Evolutionary conservation across 2,329 filamentous ascomycete species (phyloP).

Genomic region (Aureobasidium sp.): DNA sequence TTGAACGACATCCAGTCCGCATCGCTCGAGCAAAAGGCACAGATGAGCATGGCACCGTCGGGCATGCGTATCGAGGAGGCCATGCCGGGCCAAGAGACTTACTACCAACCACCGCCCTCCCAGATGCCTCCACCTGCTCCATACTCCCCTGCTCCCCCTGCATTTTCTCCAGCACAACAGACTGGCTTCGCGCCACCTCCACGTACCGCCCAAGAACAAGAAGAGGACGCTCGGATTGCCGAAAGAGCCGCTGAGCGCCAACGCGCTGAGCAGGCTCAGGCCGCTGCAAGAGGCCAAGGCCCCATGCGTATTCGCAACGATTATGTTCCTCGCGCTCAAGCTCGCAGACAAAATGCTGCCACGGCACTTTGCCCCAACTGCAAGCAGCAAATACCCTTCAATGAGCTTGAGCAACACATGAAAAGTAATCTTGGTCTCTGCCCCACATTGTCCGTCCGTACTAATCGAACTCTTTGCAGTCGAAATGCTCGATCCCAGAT

Average conservation of each 20-base stretch:
- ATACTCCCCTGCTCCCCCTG: constrained; percentile 21
- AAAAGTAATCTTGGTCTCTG: constrained; percentile 52
- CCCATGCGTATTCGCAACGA: constrained; percentile 90
- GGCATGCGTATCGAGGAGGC: constrained; percentile 89
- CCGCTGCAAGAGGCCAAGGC: constrained; percentile 59
- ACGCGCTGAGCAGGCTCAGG: constrained; percentile 65
- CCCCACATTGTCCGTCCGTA: constrained; percentile 29
- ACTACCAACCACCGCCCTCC: constrained; percentile 29
- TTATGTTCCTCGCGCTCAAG: constrained; percentile 79
- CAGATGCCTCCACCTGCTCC: constrained; percentile 25
- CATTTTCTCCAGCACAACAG: constrained; percentile 17
- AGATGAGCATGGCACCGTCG: constrained; percentile 69
- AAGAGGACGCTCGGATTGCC: constrained; percentile 30
- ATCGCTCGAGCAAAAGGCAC: constrained; percentile 90
- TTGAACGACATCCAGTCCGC: constrained; percentile 89
- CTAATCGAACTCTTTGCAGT: constrained; percentile 39
- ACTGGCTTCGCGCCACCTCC: constrained; percentile 17
- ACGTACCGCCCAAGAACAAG: constrained; percentile 30
- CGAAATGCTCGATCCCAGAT: constrained; percentile 84
- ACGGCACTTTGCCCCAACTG: constrained; percentile 87
- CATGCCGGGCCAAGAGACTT: constrained; percentile 24
- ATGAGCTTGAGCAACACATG: constrained; percentile 88
- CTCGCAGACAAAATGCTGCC: constrained; percentile 56
- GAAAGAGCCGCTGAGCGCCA: constrained; percentile 37
- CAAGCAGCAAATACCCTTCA: constrained; percentile 77